Evolutionary conservation across 805 yeast species (phyloP).

Genomic region (Pichia phayaonensis): DNA sequence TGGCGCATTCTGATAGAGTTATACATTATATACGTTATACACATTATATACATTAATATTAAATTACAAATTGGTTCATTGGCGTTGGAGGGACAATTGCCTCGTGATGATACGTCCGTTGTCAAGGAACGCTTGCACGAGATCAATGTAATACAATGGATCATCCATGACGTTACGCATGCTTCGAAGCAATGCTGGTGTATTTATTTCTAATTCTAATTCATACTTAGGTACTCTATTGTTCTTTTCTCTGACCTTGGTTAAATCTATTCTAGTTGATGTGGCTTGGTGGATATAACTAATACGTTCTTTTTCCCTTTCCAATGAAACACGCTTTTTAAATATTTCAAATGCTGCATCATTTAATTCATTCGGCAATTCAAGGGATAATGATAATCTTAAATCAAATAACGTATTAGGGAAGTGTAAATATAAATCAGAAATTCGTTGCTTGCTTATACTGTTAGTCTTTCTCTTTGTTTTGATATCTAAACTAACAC

Average conservation of each 20-base stretch:
- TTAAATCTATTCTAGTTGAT: slow-evolving; percentile 64
- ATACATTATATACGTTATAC: neutral
- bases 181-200: slow-evolving; percentile 25
- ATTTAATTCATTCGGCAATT: slow-evolving; percentile 57
- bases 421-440: slow-evolving; percentile 61
- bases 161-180: slow-evolving; percentile 29
- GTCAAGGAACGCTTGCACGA: slow-evolving; percentile 39
- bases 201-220: slow-evolving; percentile 30
- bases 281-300: slow-evolving; percentile 71
- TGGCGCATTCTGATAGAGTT: neutral
- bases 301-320: slow-evolving; percentile 64
- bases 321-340: slow-evolving; percentile 40
- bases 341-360: slow-evolving; percentile 46
- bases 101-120: slow-evolving; percentile 33
- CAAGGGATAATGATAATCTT: slow-evolving; percentile 67
- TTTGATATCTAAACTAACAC: slow-evolving; percentile 60
- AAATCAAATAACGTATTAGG: slow-evolving; percentile 76
- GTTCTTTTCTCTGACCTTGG: slow-evolving; percentile 40
- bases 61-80: neutral
- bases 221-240: slow-evolving; percentile 25
- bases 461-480: slow-evolving; percentile 63
- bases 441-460: slow-evolving; percentile 66
- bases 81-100: slow-evolving; percentile 24
- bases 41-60: neutral
- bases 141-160: slow-evolving; percentile 36